Conservation (phyloP, 164 flowering plant species). For the Magnolia changhungtana region DNA sequence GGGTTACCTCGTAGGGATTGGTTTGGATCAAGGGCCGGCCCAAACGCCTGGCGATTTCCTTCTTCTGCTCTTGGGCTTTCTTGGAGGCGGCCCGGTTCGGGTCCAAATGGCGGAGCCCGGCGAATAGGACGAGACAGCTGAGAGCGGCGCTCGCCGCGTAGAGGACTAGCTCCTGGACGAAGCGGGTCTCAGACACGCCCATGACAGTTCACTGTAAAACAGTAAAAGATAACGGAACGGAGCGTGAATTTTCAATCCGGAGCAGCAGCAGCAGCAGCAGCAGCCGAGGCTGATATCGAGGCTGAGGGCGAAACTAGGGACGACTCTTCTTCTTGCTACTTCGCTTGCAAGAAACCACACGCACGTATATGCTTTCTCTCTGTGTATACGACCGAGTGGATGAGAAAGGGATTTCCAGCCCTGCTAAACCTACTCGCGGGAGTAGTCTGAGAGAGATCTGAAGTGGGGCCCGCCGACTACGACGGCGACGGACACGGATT, state of each 20-base stretch:
- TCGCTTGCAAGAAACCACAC: not conserved
- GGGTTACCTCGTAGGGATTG: conserved; percentile 72
- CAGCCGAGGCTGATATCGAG: not conserved
- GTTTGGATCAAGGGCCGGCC: conserved; percentile 88
- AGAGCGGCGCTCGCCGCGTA: conserved; percentile 92
- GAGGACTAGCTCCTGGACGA: conserved; percentile 62
- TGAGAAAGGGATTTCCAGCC: no score
- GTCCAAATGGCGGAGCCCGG: conserved; percentile 78
- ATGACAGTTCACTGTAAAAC: not conserved
- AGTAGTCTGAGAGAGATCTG: no score
- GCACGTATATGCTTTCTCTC: not conserved
- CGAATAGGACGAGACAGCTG: conserved; percentile 72
- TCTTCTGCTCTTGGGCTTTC: conserved; percentile 80
- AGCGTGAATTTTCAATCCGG: not conserved
- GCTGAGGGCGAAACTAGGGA: not conserved
- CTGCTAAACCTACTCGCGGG: no score
- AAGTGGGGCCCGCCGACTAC: no score
- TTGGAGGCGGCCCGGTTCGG: conserved; percentile 85
- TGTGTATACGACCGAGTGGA: no score
- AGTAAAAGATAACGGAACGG: no score
- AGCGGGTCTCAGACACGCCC: conserved; percentile 29
- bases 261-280: not conserved
- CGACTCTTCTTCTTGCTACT: not conserved
- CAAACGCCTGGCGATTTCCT: conserved; percentile 78
- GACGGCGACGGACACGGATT: no score